Evolutionary conservation across 2,329 filamentous ascomycete species (phyloP).

Genomic region (Ophiostoma montium): DNA sequence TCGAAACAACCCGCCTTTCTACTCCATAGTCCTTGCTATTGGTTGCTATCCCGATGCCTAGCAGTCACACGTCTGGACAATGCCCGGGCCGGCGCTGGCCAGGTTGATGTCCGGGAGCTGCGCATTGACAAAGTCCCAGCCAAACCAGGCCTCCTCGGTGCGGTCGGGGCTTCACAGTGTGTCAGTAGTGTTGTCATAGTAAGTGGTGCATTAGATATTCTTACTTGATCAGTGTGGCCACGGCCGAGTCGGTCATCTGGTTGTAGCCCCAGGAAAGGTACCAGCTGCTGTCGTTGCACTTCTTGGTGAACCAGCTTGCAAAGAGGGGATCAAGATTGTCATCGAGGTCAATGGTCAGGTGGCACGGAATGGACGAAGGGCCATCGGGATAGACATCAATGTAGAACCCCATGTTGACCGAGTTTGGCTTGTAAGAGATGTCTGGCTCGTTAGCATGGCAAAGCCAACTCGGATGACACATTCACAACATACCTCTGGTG

Average conservation of each 20-base stretch:
- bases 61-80: slow-evolving; percentile 10
- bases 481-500: slow-evolving; percentile 2
- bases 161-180: slow-evolving; percentile 7
- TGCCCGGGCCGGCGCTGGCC: slow-evolving; percentile 5
- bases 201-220: neutral
- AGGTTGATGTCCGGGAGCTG: slow-evolving; percentile 2
- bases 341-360: slow-evolving; percentile 7
- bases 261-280: slow-evolving; percentile 21
- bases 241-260: slow-evolving; percentile 16
- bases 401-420: slow-evolving; percentile 6
- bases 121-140: slow-evolving; percentile 14
- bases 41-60: neutral
- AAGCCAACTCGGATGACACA: neutral
- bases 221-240: slow-evolving; percentile 21
- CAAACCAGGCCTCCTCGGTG: slow-evolving; percentile 12
- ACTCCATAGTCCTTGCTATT: neutral
- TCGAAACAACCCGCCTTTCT: too few relatives aligned
- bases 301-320: slow-evolving; percentile 16
- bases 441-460: neutral
- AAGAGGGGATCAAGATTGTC: slow-evolving; percentile 10
- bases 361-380: slow-evolving; percentile 11
- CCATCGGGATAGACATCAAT: slow-evolving; percentile 10
- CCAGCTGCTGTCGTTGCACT: slow-evolving; percentile 17
- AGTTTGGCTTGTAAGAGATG: slow-evolving; percentile 9
- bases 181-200: neutral